phyloP scores from a whole-genome alignment of 352 stramenopile species.

The Globisporangium middletonii region DNA sequence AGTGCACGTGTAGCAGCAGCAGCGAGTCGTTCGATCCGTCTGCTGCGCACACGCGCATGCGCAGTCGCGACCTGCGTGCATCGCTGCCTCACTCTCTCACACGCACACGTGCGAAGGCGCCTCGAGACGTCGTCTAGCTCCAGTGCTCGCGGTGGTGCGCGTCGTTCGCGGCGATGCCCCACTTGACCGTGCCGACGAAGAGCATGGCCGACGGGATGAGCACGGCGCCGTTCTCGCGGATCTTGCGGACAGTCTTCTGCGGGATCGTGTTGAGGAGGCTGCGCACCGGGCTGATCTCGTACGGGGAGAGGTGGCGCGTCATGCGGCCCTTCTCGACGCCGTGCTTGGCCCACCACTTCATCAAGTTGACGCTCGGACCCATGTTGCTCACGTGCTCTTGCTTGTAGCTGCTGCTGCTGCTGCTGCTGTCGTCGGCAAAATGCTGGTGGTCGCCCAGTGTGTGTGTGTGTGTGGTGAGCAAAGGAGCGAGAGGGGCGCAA shows the following conservation, averaged over 20 bases:
- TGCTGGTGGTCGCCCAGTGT: conserved; percentile 16
- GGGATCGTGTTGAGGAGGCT: conserved; percentile 67
- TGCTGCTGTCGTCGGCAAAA: conserved; percentile 13
- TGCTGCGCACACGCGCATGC: background rate
- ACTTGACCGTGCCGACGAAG: conserved; percentile 68
- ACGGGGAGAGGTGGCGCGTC: conserved; percentile 65
- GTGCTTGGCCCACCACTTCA: conserved; percentile 77
- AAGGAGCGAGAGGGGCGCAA: too few species aligned
- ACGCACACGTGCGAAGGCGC: background rate
- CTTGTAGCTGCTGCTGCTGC: background rate
- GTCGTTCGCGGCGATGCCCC: conserved; percentile 67
- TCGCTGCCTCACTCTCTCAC: background rate
- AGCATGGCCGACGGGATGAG: conserved; percentile 59
- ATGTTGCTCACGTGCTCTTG: conserved; percentile 18
- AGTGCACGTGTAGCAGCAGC: too few species aligned
- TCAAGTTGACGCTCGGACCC: conserved; percentile 36
- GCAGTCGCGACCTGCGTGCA: background rate
- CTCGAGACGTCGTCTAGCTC: conserved; percentile 33
- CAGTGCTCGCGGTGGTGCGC: conserved; percentile 75
- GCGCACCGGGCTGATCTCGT: conserved; percentile 59
- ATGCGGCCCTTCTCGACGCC: conserved; percentile 50
- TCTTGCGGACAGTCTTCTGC: conserved; percentile 74
- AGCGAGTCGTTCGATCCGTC: background rate
- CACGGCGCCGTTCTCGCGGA: conserved; percentile 71
- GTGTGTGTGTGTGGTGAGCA: background rate